Base-by-base conservation (phyloP, 495 filamentous ascomycete genomes). In the Penicillium paxilli region DNA sequence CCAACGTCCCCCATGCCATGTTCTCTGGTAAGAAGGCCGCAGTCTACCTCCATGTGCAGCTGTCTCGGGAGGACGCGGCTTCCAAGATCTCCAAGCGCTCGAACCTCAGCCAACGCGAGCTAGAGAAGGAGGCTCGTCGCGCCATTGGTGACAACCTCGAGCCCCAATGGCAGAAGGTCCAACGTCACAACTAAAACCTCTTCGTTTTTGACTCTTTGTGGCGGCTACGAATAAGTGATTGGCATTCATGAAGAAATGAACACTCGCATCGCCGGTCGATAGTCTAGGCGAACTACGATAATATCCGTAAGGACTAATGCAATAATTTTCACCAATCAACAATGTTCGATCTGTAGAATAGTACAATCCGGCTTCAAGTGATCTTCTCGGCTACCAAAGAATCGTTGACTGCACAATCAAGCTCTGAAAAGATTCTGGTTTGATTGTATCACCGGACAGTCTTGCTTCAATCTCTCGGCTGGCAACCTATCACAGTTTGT, bases 1-100 rank as follows among this genome's bases (percentile, higher is more conserved):
- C 81, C 10, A 84, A 84, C 49, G 81, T 85, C 16, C 81, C 82
- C 0, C 83, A 85, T 51, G 83, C 82, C 1, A 75, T 85, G 67
- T 85, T 71, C 55, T 78, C 69, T 23, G 81, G 78, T 1, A 85
- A 84, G 73, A 63, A 78, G 37, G 75, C 81, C 7, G 80, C 76
- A 5, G 82, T 84, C 16, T 83, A 65, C 46, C 40, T 80, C 20
- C 82, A 85, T 62, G 70, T 73, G 12, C 68, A 75, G 60, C 41
- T 75, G 47, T 68, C 71, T 2, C 62, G 65, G 1, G 68, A 74
- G 33, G 73, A 76, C 22, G 65, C 70, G 4, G 44, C 53, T 5
- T 68, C 68, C 1, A 62, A 64, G 25, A 57, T 76, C 25, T 62
- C 60, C 8, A 76, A 73, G 54, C 68, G 73, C 4, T 57, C 23